A percentile compares a stretch with the other conserved stretches of the same genome.
Evolutionary conservation across 352 stramenopile genomes (phyloP).

Genomic region (Aphanomyces astaci): DNA sequence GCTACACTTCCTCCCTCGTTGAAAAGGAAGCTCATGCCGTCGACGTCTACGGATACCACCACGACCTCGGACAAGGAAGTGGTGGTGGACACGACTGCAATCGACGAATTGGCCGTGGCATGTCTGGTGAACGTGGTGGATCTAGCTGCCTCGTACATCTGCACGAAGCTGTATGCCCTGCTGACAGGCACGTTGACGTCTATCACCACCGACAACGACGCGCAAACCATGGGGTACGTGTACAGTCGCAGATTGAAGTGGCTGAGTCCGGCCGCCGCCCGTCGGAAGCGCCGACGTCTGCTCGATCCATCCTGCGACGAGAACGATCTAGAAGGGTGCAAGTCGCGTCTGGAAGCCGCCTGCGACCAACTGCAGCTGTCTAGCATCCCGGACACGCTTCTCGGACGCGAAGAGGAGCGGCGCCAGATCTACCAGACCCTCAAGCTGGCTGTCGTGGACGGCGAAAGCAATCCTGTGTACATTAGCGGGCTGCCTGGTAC

Average conservation of each 20-base stretch:
- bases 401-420: slow-evolving; percentile 52
- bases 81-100: slow-evolving; percentile 16
- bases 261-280: neutral
- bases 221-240: neutral
- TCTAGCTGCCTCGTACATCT: neutral
- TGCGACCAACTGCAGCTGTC: slow-evolving; percentile 58
- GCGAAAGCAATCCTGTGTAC: slow-evolving; percentile 50
- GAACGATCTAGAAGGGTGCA: neutral
- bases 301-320: neutral
- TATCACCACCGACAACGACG: neutral
- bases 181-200: slow-evolving; percentile 9
- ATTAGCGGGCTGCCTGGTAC: slow-evolving; percentile 59
- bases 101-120: slow-evolving; percentile 12
- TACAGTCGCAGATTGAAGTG: slow-evolving; percentile 16
- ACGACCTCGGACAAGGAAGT: neutral
- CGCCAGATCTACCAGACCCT: slow-evolving; percentile 49
- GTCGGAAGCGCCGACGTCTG: neutral
- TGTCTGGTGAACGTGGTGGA: neutral
- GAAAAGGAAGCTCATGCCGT: slow-evolving; percentile 1
- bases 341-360: slow-evolving; percentile 38
- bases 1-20: neutral
- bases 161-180: slow-evolving; percentile 9
- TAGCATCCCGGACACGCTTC: slow-evolving; percentile 41
- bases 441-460: slow-evolving; percentile 43
- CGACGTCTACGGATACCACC: neutral